Evolutionary conservation across 2,329 filamentous ascomycete species (phyloP), one percentile per base, ranked within the genome.

Genomic region (Huntiella abstrusa): DNA sequence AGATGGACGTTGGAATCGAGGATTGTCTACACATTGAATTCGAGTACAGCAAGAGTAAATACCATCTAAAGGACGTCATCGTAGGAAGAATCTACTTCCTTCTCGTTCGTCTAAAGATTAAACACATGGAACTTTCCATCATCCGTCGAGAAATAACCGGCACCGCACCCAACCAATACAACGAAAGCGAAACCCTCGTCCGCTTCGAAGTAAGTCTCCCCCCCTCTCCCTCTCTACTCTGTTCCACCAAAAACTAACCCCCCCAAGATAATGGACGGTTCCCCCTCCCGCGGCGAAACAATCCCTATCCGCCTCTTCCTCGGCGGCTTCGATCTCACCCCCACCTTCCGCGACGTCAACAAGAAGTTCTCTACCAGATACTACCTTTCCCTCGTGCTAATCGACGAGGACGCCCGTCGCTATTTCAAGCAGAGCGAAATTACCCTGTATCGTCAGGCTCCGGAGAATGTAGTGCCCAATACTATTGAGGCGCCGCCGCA

Each of bases 341-440:
- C 91, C 12, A 98, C 91, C 10, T 98, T 98, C 74, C 83, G 91
- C 52, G 91, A 98, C 61, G 92, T 98, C 55, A 98, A 98, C 74
- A 98, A 98, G 72, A 98, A 98, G 66, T 98, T 94, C 64, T 96
- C 88, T 19, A 96, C 88, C 34, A 74, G 91, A 57, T 98, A 98
- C 66, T 98, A 98, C 65, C 74, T 98, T 52, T 95, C 87, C 60
- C 67, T 98, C 52, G 91, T 98, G 16, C 71, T 95, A 54, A 95
- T 95, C 54, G 87, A 95, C 58, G 87, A 95, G 75, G 91, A 98
- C 62, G 91, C 91, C 43, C 78, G 91, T 56, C 77, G 91, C 56
- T 98, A 98, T 66, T 98, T 98, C 67, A 98, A 98, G 64, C 91
- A 98, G 63, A 95, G 86, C 45, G 91, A 98, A 66, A 98, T 98